Evolutionary conservation across 179 eudicot species (phyloP), one percentile per base, ranked within the genome.

Genomic region (Beta lomatogona): DNA sequence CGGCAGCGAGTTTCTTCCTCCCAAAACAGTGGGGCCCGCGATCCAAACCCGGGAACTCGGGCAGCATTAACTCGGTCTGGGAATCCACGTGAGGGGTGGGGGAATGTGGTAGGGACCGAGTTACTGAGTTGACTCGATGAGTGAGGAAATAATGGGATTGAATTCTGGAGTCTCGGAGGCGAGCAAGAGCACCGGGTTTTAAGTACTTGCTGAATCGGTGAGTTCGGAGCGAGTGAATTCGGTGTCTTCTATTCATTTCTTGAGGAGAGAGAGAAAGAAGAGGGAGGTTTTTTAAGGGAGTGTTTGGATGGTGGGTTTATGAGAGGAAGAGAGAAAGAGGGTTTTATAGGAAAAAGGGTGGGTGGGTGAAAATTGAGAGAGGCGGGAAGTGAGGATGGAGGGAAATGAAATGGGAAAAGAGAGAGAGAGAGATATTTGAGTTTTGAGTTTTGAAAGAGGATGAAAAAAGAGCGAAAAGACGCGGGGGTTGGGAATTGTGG

Each of bases 111-210:
- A 31, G n/a, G 7, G 79, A 60, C 7, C 21, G 79, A 55, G 63
- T 4, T 4, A 67, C 7, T 11, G 81, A 74, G 75, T 18, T 16
- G 72, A 82, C 50, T 6, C 58, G 83, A 63, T 55, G 82, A 54
- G 81, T 71, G 14, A 71, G 0, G 13, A 78, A 79, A 18, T 36
- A 36, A 36, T 86, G 81, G 50, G 83, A 77, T 9, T 66, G 80
- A 82, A 87, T 85, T 36, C 77, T 85, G 63, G 86, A 87, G 76
- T 87, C 86, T 21, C 89, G 68, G 21, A 82, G 75, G 0, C 80
- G 80, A 57, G 89, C 89, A 1, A 85, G 59, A 15, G 82, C 89
- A 13, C 89, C 89, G 52, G 89, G 87, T 18, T 87, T 87, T 3
- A 85, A 54, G 84, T 83, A 83, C 67, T 85, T 83, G 82, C 55